A percentile compares a stretch with the other conserved stretches of the same genome.
Evolutionary conservation across 176 grass and related monocot species (phyloP).

Genomic region (Cocos nucifera): DNA sequence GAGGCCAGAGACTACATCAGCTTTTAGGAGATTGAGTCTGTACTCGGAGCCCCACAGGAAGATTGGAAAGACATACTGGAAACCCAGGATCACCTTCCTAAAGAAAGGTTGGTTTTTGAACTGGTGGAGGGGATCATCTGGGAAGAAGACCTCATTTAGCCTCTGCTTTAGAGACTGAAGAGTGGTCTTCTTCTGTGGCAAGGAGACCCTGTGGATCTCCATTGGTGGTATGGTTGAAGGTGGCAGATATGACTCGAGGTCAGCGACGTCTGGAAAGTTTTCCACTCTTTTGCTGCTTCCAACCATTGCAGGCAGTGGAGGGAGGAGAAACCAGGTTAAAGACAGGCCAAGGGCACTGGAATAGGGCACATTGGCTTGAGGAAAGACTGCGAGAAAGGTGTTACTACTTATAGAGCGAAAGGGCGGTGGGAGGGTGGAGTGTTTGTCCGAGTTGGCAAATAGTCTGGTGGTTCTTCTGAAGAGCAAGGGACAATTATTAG

Average conservation of each 20-base stretch:
- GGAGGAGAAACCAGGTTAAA: not conserved
- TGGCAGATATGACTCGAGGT: conserved; percentile 12
- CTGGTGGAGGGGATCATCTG: conserved; percentile 79
- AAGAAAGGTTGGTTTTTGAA: conserved; percentile 81
- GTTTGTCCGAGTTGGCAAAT: not conserved
- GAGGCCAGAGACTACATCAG: conserved; percentile 83
- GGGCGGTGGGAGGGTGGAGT: not conserved
- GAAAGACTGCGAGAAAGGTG: not conserved
- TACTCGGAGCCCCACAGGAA: conserved; percentile 82
- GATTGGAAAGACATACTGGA: conserved; percentile 93
- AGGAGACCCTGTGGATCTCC: conserved; percentile 69
- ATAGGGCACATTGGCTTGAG: not conserved
- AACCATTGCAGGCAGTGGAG: conserved; percentile 14
- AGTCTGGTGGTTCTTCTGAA: not conserved
- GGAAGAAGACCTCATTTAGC: conserved; percentile 84
- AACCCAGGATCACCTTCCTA: conserved; percentile 46
- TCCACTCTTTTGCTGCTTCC: conserved; percentile 45
- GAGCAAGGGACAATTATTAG: no score
- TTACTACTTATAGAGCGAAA: conserved; percentile 17
- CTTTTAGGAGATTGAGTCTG: conserved; percentile 66
- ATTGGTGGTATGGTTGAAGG: not conserved
- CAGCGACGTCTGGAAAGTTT: conserved; percentile 46
- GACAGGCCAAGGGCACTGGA: not conserved
- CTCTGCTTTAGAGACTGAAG: conserved; percentile 41
- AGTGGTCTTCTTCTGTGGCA: conserved; percentile 45